Evolutionary conservation across 306 rosid genomes (phyloP).

Genomic region (Vigna hirtella): DNA sequence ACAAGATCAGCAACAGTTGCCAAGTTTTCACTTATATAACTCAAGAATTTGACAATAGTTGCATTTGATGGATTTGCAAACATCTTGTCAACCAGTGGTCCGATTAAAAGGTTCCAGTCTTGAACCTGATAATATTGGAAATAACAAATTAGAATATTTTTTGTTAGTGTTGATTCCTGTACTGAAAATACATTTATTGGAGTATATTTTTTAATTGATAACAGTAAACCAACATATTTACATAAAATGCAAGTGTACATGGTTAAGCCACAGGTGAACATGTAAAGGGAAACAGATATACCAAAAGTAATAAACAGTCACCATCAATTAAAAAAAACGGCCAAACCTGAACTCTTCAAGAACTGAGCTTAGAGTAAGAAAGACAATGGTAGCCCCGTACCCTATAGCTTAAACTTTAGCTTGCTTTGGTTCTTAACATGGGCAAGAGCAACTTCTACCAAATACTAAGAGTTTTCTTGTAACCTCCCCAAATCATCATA

Average conservation of each 20-base stretch:
- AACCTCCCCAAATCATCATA: constrained; percentile 20
- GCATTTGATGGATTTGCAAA: constrained; percentile 92
- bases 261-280: constrained; percentile 17
- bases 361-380: constrained; percentile 9
- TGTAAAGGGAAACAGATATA: constrained; percentile 29
- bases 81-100: constrained; percentile 85
- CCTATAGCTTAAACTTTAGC: constrained; percentile 28
- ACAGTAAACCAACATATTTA: constrained; percentile 22
- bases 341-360: constrained; percentile 34
- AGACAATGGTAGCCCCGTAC: constrained; percentile 24
- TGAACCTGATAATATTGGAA: constrained; percentile 63
- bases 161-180: neutral
- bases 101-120: constrained; percentile 75
- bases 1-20: constrained; percentile 73
- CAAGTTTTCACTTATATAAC: constrained; percentile 73
- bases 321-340: constrained; percentile 20
- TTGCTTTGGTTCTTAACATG: constrained; percentile 37
- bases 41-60: constrained; percentile 72
- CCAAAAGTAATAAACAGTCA: constrained; percentile 14
- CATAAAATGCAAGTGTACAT: constrained; percentile 36
- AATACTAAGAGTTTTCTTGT: neutral
- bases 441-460: constrained; percentile 31
- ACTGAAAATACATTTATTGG: constrained; percentile 22
- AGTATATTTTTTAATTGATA: constrained; percentile 10
- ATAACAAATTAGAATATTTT: constrained; percentile 28